Percentiles rank a stretch among this genome's conserved stretches.
Evolutionary conservation across 176 grass and related monocot species (phyloP).

Genomic region (Carex kokanica): DNA sequence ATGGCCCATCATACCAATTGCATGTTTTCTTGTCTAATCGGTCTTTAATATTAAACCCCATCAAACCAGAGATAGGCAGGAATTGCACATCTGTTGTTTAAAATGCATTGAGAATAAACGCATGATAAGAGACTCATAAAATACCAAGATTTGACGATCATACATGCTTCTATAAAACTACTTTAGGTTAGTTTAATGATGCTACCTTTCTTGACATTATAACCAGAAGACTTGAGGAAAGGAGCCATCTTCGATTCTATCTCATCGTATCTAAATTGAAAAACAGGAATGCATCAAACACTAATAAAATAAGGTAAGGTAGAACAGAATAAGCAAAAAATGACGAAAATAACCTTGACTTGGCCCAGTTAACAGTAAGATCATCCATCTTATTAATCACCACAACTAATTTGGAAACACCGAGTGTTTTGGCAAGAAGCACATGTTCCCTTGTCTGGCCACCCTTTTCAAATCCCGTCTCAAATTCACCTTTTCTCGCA

Average conservation of each 20-base stretch:
- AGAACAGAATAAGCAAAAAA: background rate
- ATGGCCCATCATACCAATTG: conserved; percentile 77
- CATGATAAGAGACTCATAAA: background rate
- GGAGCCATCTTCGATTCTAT: conserved; percentile 83
- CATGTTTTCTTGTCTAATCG: conserved; percentile 78
- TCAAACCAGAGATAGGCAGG: conserved; percentile 85
- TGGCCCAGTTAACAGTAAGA: conserved; percentile 70
- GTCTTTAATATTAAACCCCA: conserved; percentile 82
- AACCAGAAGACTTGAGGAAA: conserved; percentile 78
- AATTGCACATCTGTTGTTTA: conserved; percentile 73
- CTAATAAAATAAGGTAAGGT: background rate
- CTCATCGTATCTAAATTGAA: conserved; percentile 70
- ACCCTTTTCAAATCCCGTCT: conserved; percentile 83
- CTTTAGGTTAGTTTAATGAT: background rate
- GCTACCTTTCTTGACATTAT: conserved; percentile 88
- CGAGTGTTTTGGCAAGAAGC: conserved; percentile 80
- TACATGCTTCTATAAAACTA: conserved; percentile 16
- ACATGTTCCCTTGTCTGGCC: conserved; percentile 86
- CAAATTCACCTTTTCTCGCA: conserved; percentile 90
- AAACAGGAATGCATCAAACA: conserved; percentile 12
- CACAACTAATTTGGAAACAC: conserved; percentile 72
- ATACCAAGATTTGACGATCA: conserved; percentile 7
- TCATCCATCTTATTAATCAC: conserved; percentile 95
- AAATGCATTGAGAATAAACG: conserved; percentile 22
- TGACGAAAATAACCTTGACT: conserved; percentile 51